Percentiles rank a stretch among this genome's conserved stretches.
Conservation (phyloP, 202 grass and related monocot genomes). For the Digitaria exilis region DNA sequence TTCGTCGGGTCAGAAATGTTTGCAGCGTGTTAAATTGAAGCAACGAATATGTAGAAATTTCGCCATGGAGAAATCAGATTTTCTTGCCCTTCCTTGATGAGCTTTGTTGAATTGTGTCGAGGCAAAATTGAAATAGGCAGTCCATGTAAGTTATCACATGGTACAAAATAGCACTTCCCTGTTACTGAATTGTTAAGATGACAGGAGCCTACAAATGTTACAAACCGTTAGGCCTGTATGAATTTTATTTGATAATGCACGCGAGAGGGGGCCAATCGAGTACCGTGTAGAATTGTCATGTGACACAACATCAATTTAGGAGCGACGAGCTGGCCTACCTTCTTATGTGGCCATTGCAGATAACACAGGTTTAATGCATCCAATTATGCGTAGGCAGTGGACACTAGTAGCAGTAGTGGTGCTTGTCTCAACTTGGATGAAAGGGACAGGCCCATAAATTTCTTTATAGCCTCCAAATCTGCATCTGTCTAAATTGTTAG, state of each 20-base stretch:
- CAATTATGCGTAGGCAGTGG: slow-evolving; percentile 21
- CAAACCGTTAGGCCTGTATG: neutral
- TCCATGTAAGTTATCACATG: neutral
- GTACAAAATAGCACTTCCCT: neutral
- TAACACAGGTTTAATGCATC: slow-evolving; percentile 16
- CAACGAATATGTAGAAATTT: neutral
- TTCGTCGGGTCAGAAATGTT: neutral
- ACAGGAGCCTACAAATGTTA: neutral
- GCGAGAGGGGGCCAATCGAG: neutral
- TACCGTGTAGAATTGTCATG: slow-evolving; percentile 26
- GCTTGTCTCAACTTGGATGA: slow-evolving; percentile 47
- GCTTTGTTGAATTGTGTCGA: neutral
- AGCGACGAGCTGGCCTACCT: neutral
- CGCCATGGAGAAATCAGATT: neutral
- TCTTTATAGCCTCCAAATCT: slow-evolving; percentile 27
- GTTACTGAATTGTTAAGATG: neutral
- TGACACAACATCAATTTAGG: neutral
- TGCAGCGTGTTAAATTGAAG: neutral
- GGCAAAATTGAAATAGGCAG: neutral
- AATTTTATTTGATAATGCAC: neutral
- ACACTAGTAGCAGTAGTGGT: slow-evolving; percentile 30
- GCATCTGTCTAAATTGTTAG: slow-evolving; percentile 40
- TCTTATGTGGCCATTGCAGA: slow-evolving; percentile 16
- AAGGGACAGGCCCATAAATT: slow-evolving; percentile 36
- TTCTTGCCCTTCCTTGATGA: neutral